Evolutionary conservation across 495 filamentous ascomycete species (phyloP).

Genomic region (Trichocladium uniseriatum): DNA sequence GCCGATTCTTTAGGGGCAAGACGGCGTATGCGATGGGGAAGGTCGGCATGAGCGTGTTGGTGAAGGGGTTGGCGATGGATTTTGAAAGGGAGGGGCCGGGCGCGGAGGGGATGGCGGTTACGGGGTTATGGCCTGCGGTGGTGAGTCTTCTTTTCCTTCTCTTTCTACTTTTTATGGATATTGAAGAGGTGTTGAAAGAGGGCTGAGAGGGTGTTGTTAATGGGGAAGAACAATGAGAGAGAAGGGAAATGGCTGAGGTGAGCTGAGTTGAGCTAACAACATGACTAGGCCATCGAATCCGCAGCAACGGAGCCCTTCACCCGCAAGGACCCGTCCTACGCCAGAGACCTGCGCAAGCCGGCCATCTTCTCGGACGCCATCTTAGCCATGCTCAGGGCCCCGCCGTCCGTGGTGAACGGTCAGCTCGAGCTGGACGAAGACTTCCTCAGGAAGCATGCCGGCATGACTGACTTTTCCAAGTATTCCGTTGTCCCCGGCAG

Average conservation of each 20-base stretch:
- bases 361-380: conserved; percentile 76
- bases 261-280: too few species aligned
- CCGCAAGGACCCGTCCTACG: conserved; percentile 26
- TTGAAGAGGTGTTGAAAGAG: neutral
- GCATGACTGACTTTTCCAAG: conserved; percentile 62
- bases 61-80: conserved; percentile 77
- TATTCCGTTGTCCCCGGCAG: conserved; percentile 61
- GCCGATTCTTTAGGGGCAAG: conserved; percentile 76
- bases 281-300: conserved; percentile 53
- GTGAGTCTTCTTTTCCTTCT: conserved; percentile 37
- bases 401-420: conserved; percentile 56
- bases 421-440: conserved; percentile 71
- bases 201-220: neutral
- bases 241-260: too few species aligned
- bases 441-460: conserved; percentile 56
- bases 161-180: neutral
- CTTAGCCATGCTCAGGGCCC: conserved; percentile 59
- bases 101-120: conserved; percentile 65
- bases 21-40: conserved; percentile 84
- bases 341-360: conserved; percentile 54
- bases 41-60: conserved; percentile 73
- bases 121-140: conserved; percentile 71
- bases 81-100: conserved; percentile 54
- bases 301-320: conserved; percentile 54
- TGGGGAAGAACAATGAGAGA: too few species aligned